Conservation (phyloP, 108 stramenopile genomes). For the Fragilariopsis cylindrus region DNA sequence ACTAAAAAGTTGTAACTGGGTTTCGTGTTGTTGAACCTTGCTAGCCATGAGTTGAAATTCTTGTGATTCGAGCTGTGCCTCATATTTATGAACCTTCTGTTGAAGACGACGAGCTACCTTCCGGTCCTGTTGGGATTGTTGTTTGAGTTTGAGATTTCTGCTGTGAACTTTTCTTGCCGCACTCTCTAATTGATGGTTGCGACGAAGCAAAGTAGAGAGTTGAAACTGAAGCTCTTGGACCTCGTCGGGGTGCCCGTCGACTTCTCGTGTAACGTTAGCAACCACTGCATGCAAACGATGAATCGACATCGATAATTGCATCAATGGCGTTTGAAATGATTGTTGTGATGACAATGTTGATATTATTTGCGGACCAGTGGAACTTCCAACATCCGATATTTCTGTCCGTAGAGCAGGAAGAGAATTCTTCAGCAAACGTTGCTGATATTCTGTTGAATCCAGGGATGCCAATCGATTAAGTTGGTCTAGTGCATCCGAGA, state of each 20-base stretch:
- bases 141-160: slow-evolving; percentile 36
- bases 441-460: slow-evolving; percentile 32
- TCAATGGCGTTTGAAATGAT: slow-evolving; percentile 17
- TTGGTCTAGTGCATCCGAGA: slow-evolving; percentile 19
- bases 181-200: slow-evolving; percentile 25
- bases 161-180: slow-evolving; percentile 33
- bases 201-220: slow-evolving; percentile 7
- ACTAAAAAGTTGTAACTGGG: background rate
- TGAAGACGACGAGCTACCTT: slow-evolving; percentile 2
- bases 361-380: background rate
- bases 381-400: background rate
- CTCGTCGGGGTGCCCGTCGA: slow-evolving; percentile 32
- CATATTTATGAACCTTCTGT: slow-evolving; percentile 7
- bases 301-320: slow-evolving; percentile 26
- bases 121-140: slow-evolving; percentile 20
- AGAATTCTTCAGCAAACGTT: slow-evolving; percentile 19
- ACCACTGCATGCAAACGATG: slow-evolving; percentile 44
- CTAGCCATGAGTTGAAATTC: slow-evolving; percentile 19
- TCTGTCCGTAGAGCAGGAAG: background rate
- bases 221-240: slow-evolving; percentile 17
- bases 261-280: slow-evolving; percentile 31
- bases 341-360: background rate
- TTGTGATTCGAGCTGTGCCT: slow-evolving; percentile 15
- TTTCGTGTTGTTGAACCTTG: slow-evolving; percentile 11
- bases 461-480: slow-evolving; percentile 27